Base-by-base conservation (phyloP, 2,329 filamentous ascomycete genomes). In the Davidsoniella eucalypti region DNA sequence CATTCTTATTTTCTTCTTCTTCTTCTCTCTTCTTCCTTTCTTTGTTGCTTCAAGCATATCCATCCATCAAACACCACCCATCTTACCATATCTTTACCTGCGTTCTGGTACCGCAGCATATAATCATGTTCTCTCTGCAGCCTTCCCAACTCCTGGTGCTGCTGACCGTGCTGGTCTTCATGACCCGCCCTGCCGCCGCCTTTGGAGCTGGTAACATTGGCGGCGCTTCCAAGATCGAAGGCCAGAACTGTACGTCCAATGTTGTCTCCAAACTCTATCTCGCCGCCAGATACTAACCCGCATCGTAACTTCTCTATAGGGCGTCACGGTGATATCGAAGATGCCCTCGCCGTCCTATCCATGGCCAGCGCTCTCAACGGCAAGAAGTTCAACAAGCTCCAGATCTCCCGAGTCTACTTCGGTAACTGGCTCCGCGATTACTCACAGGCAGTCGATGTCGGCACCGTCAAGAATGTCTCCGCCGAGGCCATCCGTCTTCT, bases 371-470 rank as follows among this genome's bases (percentile, higher is more conserved):
- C 68, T 57, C 64, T 71, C 54, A 69, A 69, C 56, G 69, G 70
- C 57, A 87, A 88, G 70, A 93, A 88, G 61, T 94, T 94, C 67
- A 78, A 76, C 69, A 92, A 92, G 69, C 76, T 94, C 60, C 83
- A 81, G 61, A 84, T 94, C 55, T 84, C 88, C 56, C 78, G 87
- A 54, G 84, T 93, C 55, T 95, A 95, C 69, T 95, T 95, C 68
- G 88, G 88, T 56, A 95, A 94, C 69, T 94, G 88, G 88, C 76
- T 94, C 33, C 78, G 75, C 53, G 88, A 95, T 66, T 95, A 95
- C 66, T 92, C 84, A 49, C 88, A 95, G 65, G 88, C 87, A 54
- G 84, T 94, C 58, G 88, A 95, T 64, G 85, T 94, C 46, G 88
- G 87, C 54, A 93, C 87, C 3, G 78, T 94, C 66, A 94, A 94